A percentile compares a stretch with the other conserved stretches of the same genome.
Evolutionary conservation across 2,329 filamentous ascomycete species (phyloP).

Genomic region (Aspergillus pseudonomiae): DNA sequence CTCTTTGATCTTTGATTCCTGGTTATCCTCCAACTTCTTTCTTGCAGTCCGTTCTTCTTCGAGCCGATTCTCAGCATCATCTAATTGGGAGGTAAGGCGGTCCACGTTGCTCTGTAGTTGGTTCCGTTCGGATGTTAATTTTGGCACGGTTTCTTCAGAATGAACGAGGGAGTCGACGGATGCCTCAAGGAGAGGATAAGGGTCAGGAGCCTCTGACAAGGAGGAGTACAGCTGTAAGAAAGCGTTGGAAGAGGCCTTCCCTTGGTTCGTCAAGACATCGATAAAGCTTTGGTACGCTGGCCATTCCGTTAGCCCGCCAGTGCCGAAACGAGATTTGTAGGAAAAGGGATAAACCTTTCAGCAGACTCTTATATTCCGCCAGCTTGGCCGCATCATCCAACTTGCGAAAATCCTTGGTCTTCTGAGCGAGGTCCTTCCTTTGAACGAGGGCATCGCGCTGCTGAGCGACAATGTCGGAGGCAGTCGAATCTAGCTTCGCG

Average conservation of each 20-base stretch:
- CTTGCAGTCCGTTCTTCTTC: conserved; percentile 74
- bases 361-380: conserved; percentile 80
- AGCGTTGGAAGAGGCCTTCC: conserved; percentile 88
- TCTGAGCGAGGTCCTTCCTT: conserved; percentile 95
- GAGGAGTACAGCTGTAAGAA: conserved; percentile 93
- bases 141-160: conserved; percentile 89
- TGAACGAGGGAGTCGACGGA: conserved; percentile 92
- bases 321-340: not conserved
- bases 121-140: conserved; percentile 83
- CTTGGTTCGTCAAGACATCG: conserved; percentile 92
- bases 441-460: conserved; percentile 96
- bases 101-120: conserved; percentile 79
- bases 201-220: conserved; percentile 92
- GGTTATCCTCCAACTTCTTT: conserved; percentile 73
- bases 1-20: conserved; percentile 82
- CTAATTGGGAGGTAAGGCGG: conserved; percentile 76
- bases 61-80: conserved; percentile 78
- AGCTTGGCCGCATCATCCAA: conserved; percentile 87
- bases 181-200: conserved; percentile 92
- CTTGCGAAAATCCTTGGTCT: conserved; percentile 97
- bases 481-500: conserved; percentile 83
- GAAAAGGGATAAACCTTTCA: conserved; percentile 67
- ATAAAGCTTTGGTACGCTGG: conserved; percentile 96
- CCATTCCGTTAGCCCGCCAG: conserved; percentile 13
- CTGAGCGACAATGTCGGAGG: conserved; percentile 91